A percentile compares a stretch with the other conserved stretches of the same genome.
Evolutionary conservation across 2,329 filamentous ascomycete species (phyloP).

Genomic region (Curvularia verruculosa): DNA sequence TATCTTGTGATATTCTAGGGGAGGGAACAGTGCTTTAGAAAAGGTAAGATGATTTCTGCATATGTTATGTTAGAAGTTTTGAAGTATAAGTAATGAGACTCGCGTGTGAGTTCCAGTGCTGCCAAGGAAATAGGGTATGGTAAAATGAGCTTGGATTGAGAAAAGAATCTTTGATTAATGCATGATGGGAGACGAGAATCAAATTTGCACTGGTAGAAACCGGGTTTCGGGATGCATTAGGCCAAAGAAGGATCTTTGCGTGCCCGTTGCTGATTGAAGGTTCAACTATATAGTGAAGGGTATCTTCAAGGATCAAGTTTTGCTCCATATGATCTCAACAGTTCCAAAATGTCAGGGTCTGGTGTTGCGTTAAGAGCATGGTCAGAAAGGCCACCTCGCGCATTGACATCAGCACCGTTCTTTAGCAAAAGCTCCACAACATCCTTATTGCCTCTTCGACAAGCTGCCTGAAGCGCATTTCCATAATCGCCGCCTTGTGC

Average conservation of each 20-base stretch:
- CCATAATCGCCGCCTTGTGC: neutral
- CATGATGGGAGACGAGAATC: neutral
- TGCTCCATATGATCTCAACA: neutral
- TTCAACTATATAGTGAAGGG: neutral
- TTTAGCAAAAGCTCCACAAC: constrained; percentile 4
- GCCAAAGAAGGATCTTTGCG: neutral
- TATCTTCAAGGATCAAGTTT: neutral
- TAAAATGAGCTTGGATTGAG: neutral
- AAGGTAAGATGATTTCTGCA: no score
- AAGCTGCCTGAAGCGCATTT: constrained; percentile 11
- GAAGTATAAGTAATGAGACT: no score
- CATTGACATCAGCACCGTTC: neutral
- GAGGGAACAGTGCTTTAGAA: no score
- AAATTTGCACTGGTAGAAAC: neutral
- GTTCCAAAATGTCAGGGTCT: neutral
- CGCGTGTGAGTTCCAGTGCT: neutral
- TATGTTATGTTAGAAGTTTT: no score
- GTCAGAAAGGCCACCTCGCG: no score
- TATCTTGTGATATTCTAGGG: no score
- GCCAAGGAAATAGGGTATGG: neutral
- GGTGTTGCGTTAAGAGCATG: neutral
- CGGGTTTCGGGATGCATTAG: neutral
- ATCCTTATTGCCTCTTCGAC: neutral
- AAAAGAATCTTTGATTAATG: neutral
- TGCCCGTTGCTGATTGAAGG: neutral